phyloP scores from a whole-genome alignment of 2,329 filamentous ascomycete genomes.

The Colletotrichum aenigma region DNA sequence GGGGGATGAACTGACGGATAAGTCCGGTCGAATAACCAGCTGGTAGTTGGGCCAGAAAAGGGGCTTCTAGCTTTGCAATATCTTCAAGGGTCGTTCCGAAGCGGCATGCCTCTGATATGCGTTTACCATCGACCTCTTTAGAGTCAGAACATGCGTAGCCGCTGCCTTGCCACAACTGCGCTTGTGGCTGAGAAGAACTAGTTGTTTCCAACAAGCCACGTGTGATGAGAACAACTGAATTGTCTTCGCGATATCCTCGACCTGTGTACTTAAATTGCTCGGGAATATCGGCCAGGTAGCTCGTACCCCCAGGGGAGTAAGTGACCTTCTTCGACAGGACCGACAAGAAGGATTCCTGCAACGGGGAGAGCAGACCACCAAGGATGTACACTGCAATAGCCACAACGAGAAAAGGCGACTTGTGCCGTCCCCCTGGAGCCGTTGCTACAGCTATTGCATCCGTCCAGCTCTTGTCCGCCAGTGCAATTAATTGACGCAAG shows the following conservation, averaged over 20 bases:
- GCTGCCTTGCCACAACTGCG: background rate
- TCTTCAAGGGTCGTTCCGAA: background rate
- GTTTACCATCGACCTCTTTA: background rate
- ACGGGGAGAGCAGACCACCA: background rate
- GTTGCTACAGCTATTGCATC: background rate
- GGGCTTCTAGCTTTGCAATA: background rate
- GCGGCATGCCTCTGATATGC: background rate
- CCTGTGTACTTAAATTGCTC: background rate
- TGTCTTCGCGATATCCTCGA: accelerated
- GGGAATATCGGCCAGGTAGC: background rate
- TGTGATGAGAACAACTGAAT: background rate
- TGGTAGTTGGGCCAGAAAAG: background rate
- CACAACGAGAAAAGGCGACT: background rate
- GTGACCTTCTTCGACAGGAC: background rate
- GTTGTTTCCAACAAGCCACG: background rate
- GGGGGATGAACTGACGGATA: background rate
- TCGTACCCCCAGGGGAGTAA: background rate
- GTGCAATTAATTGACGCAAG: background rate
- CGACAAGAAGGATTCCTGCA: background rate
- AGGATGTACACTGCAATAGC: background rate
- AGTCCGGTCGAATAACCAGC: background rate
- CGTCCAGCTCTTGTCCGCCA: background rate
- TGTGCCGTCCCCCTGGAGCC: background rate
- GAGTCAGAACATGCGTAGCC: background rate
- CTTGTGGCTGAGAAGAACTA: background rate